These are phyloP conservation scores for Spatholobus suberectus DNA, from an alignment of 306 rosid species.

Conservation along the genomic window DNA sequence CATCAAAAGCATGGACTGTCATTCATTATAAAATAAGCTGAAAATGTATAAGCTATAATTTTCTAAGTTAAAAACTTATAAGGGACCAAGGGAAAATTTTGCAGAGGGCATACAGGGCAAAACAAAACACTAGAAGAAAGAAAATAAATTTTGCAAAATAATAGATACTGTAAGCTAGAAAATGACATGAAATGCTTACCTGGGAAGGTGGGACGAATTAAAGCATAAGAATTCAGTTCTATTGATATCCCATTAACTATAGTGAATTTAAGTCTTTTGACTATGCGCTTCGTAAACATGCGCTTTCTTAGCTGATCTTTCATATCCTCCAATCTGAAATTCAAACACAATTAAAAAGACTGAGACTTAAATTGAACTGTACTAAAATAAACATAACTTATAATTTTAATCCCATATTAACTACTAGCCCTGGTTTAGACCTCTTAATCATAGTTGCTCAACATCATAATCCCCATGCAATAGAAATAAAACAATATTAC, in stretches of 20 bases:
- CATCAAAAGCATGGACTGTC: conserved; percentile 41
- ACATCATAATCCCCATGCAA: background rate
- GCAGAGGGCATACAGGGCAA: conserved; percentile 11
- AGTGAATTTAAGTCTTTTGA: conserved; percentile 67
- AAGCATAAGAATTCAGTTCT: conserved; percentile 79
- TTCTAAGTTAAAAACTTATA: conserved; percentile 6
- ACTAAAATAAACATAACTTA: background rate
- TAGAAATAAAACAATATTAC: conserved; percentile 11
- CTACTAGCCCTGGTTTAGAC: conserved; percentile 22
- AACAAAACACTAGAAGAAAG: conserved; percentile 22
- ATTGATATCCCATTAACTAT: conserved; percentile 73
- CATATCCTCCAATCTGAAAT: conserved; percentile 86
- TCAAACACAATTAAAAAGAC: conserved; percentile 6
- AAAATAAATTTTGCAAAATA: conserved; percentile 20
- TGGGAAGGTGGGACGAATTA: conserved; percentile 84
- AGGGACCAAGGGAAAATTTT: conserved; percentile 22
- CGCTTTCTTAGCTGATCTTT: conserved; percentile 89
- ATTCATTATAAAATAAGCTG: conserved; percentile 26
- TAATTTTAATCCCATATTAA: conserved; percentile 18
- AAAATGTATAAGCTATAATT: conserved; percentile 29
- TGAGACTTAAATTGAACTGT: conserved; percentile 9
- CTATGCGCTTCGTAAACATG: conserved; percentile 86
- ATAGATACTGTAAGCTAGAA: conserved; percentile 28
- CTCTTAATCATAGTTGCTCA: conserved; percentile 6
- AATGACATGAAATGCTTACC: conserved; percentile 55